Base-by-base conservation (phyloP, 169 alveolate species). In the Plasmodium malariae region DNA sequence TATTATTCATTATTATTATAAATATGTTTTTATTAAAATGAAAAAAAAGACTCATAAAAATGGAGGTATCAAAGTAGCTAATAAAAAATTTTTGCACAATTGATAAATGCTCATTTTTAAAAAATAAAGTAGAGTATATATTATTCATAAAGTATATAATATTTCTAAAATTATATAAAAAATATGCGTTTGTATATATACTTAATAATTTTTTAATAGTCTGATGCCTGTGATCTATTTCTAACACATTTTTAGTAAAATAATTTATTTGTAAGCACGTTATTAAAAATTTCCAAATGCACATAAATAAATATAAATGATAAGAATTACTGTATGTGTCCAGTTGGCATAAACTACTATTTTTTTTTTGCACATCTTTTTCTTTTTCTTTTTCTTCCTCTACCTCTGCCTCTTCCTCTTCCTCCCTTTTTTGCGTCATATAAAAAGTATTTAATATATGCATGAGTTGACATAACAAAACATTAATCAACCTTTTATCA, bases 201-300 rank as follows among this genome's bases (percentile, higher is more conserved):
- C 63, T 37, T 36, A 78, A 21, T 17, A 78, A 45, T 51, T 45
- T 62, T 24, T 51, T 49, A 4, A 78, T 7, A 11, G 89, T 60
- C 5, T 12, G 36, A 30, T 78, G 54, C 9, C 78, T 30, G 7
- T 62, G 71, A 9, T 78, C 89, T 6, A 32, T 30, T 14, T 67
- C 57, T 11, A 78, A 37, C 17, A 78, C 37, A 14, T 63, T 78
- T 14, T 43, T 62, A 21, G 30, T 24, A 36, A 78, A 24, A 63
- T 55, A 14, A 19, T 60, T 78, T 12, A 45, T 49, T 63, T 78
- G 89, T 1, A 63, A 28, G 26, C 57, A 63, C 1, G 34, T 40
- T 9, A 36, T 63, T 78, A 78, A 19, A 40, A 62, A 40, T 1
- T 24, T 78, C 60, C 76, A 78, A 3, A 30, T 26, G 9, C 63